Evolutionary conservation across 805 yeast genomes (phyloP).

Genomic region (Teunomyces gatunensis): DNA sequence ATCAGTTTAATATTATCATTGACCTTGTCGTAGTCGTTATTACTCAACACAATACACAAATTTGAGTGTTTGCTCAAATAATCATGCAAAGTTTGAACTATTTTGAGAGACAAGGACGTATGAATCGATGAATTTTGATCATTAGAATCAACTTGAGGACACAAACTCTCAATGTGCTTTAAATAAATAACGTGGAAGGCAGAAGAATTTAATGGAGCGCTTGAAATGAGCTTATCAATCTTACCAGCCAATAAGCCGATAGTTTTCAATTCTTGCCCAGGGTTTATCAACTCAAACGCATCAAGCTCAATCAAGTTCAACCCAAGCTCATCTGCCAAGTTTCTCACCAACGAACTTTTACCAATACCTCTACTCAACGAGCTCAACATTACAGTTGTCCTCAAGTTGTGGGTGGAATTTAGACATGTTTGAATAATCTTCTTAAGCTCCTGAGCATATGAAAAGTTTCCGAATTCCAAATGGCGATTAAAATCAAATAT

Average conservation of each 20-base stretch:
- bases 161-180: slow-evolving; percentile 74
- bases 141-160: slow-evolving; percentile 63
- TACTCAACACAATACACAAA: slow-evolving; percentile 57
- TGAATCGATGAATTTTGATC: slow-evolving; percentile 38
- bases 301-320: slow-evolving; percentile 67
- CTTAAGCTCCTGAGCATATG: slow-evolving; percentile 49
- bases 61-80: slow-evolving; percentile 43
- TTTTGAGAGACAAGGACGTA: slow-evolving; percentile 49
- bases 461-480: slow-evolving; percentile 30
- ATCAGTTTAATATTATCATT: slow-evolving; percentile 63
- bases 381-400: slow-evolving; percentile 62
- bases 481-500: slow-evolving; percentile 32
- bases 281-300: slow-evolving; percentile 61
- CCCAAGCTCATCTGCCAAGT: slow-evolving; percentile 58
- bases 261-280: slow-evolving; percentile 74
- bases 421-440: slow-evolving; percentile 57
- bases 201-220: slow-evolving; percentile 24
- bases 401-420: slow-evolving; percentile 38
- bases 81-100: slow-evolving; percentile 57
- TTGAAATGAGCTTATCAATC: slow-evolving; percentile 58
- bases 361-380: slow-evolving; percentile 80
- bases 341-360: slow-evolving; percentile 60
- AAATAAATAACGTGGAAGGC: slow-evolving; percentile 50
- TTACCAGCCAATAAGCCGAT: slow-evolving; percentile 76
- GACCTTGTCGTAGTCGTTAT: slow-evolving; percentile 68